A percentile compares a stretch with the other conserved stretches of the same genome.
Conservation (phyloP, 208 protist genomes). For the Strigomonas galati region DNA sequence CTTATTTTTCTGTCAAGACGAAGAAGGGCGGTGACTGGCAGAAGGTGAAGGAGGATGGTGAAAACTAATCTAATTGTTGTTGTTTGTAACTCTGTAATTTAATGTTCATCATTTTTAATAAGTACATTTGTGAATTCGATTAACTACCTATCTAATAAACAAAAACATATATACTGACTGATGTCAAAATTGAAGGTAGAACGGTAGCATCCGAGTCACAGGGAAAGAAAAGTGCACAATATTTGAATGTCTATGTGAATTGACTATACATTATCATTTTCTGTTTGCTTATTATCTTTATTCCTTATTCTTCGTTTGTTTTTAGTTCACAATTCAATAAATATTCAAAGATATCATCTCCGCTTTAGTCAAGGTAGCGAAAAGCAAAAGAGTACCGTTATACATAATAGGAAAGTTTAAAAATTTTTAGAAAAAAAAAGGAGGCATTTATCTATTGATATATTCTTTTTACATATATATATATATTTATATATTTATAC, state of each 20-base stretch:
- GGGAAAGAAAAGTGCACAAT: background rate
- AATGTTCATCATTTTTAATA: background rate
- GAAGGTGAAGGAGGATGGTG: background rate
- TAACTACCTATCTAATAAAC: background rate
- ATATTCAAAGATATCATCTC: background rate
- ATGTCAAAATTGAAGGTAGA: too few species aligned
- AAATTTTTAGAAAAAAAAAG: too few species aligned
- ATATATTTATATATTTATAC: background rate
- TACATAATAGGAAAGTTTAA: background rate
- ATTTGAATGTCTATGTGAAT: background rate
- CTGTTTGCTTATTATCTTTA: background rate
- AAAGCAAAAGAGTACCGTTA: background rate
- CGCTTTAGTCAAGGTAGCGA: background rate
- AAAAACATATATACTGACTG: background rate
- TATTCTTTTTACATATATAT: constrained; percentile 6
- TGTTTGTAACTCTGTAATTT: background rate
- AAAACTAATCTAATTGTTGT: background rate
- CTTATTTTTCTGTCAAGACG: constrained; percentile 44
- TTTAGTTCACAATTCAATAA: background rate
- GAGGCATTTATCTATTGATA: too few species aligned
- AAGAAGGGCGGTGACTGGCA: background rate
- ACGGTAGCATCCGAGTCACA: too few species aligned
- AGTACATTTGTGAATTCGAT: background rate
- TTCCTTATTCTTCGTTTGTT: background rate
- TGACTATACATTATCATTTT: background rate